phyloP scores from a whole-genome alignment of 768 basidiomycete species.

The Dacryopinax primogenitus region DNA sequence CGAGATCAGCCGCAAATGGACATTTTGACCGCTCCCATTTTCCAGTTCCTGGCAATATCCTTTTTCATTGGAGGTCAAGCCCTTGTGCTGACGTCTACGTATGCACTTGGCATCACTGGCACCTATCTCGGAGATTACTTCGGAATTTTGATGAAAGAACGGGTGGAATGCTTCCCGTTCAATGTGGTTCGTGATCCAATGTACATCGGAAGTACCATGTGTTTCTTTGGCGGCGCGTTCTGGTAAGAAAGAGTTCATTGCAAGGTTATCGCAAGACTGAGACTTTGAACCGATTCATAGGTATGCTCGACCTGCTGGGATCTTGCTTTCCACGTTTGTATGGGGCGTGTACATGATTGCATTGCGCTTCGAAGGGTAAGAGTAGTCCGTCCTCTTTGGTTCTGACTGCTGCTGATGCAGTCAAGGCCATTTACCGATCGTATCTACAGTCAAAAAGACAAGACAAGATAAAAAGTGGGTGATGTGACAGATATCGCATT shows the following conservation, averaged over 20 bases:
- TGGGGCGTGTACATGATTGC: constrained; percentile 76
- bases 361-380: constrained; percentile 57
- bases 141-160: constrained; percentile 39
- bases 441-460: not conserved
- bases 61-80: constrained; percentile 63
- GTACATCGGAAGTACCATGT: constrained; percentile 92
- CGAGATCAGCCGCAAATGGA: constrained; percentile 56
- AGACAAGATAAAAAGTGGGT: not conserved
- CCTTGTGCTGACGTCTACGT: constrained; percentile 82
- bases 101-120: constrained; percentile 82
- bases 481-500: not conserved
- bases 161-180: constrained; percentile 95
- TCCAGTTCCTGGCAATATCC: constrained; percentile 44
- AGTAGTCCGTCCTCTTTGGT: not conserved
- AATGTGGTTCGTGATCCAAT: constrained; percentile 86
- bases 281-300: not conserved
- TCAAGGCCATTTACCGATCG: not conserved
- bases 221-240: constrained; percentile 72
- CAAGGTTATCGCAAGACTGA: not conserved
- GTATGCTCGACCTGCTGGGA: constrained; percentile 7
- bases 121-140: constrained; percentile 79
- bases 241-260: constrained; percentile 42
- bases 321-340: constrained; percentile 40
- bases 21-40: constrained; percentile 52
- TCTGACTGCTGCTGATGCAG: not conserved